Evolutionary conservation across 805 yeast species (phyloP), one percentile per base, ranked within the genome.

Genomic region (Candida xiaguanensis): DNA sequence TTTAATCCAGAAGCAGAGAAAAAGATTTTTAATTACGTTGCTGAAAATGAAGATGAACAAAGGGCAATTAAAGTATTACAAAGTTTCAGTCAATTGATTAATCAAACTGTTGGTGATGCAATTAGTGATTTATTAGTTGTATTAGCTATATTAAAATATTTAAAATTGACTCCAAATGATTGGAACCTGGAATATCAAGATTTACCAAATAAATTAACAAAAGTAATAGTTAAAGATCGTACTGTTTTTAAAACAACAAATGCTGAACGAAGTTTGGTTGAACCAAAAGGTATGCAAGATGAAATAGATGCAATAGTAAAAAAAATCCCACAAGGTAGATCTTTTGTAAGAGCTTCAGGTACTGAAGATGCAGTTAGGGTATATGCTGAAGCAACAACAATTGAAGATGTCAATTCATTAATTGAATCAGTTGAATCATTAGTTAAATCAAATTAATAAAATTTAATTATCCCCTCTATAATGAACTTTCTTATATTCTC

Each of bases 71-170:
- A 66, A 41, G 70, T 83, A 1, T 66, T 93, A 45, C 63, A 71
- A 42, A 67, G 77, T 12, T 73, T 91, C 42, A 75, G 84, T 23
- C 74, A 78, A 41, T 67, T 93, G 46, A 87, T 93, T 57, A 93
- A 93, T 61, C 98, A 93, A 61, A 84, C 98, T 1, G 98, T 93
- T n/a, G 99, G 99, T 22, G 99, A 93, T 59, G 95, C 99, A 8
- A 82, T 93, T 37, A 79, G 95, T n/a, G 99, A 93, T 59, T 67
- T 93, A 60, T 64, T 93, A 42, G 78, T 85, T 4, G 90, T 93
- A 1, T 62, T 90, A 39, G 73, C 80, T 1, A 79, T 89, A 7
- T 59, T 83, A 28, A 58, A 74, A 5, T 72, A 75, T 47, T 70
- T 84, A 50, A 54, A 72, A 7, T 67, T 82, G 66, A 53, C 75